Base-by-base conservation (phyloP, 805 yeast genomes). In the Maudiozyma bulderi region DNA sequence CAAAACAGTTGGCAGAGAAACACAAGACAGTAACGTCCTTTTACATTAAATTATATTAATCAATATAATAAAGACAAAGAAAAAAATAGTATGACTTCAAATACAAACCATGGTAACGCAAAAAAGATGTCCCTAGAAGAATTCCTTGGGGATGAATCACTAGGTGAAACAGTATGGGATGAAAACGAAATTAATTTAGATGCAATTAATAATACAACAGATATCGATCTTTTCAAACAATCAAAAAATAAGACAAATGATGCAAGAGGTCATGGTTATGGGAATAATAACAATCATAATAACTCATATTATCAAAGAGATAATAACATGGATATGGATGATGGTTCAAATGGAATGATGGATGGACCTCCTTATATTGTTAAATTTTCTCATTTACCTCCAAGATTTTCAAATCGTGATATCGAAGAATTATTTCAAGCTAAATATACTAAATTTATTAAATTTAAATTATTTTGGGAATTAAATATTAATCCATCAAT, bases 401-500 rank as follows among this genome's bases (percentile, higher is more conserved):
- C 76, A 3, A 72, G 73, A 26, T 73, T 81, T 46, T 73, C 76
- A 26, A 68, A 68, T 46, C 73, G 77, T 46, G 67, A 65, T 40
- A 68, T 84, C 20, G 73, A 71, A 47, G 86, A 83, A 58, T 67
- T 84, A 35, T 81, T 84, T 61, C 70, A 73, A 46, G 78, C 87
- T 49, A 72, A 87, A 52, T 82, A 74, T 58, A 78, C 83, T 50
- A 71, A 72, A 35, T 77, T 69, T 54, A 73, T 72, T 47, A 81
- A 82, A 61, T 76, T 78, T 60, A 82, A 83, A 57, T 68, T 85
- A 20, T 75, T 82, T 56, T 76, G 78, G 71, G 82, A 79, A 54
- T 70, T 79, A n/a, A 67, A 70, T 46, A 75, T 71, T 54, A 82
- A 80, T 58, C 80, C 84, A 30, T 80, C 86, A 1, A 81, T 84